These are phyloP conservation scores for Canavalia ensiformis DNA, from an alignment of 306 rosid species.

Conservation along the genomic window DNA sequence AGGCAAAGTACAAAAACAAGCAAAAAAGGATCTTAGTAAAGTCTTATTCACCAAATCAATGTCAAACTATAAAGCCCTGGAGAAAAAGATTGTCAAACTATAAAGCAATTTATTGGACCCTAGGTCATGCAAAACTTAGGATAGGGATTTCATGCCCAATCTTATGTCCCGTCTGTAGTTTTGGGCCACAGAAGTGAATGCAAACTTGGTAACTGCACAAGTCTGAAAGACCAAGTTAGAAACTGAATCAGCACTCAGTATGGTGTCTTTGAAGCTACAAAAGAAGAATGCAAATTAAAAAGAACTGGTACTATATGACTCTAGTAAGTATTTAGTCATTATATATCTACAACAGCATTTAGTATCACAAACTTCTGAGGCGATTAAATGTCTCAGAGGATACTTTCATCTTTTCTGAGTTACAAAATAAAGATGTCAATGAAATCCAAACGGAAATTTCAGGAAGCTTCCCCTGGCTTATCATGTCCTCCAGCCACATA, in stretches of 20 bases:
- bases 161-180: background rate
- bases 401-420: constrained; percentile 36
- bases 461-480: constrained; percentile 64
- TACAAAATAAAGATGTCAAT: constrained; percentile 52
- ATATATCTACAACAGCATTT: background rate
- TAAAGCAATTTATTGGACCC: background rate
- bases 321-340: background rate
- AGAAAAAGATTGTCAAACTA: background rate
- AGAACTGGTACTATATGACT: background rate
- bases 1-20: constrained; percentile 15
- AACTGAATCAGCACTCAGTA: constrained; percentile 26
- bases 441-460: constrained; percentile 56
- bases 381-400: constrained; percentile 44
- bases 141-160: constrained; percentile 5
- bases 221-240: background rate
- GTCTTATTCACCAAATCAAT: constrained; percentile 11
- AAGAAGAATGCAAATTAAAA: constrained; percentile 18
- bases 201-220: constrained; percentile 20
- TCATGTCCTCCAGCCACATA: constrained; percentile 69
- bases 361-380: constrained; percentile 50
- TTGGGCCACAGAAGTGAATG: constrained; percentile 3
- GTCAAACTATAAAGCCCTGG: background rate
- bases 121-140: background rate
- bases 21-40: background rate
- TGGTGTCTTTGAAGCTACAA: background rate